Conservation (phyloP, 345 rosid genomes). For the Brassica cretica region DNA sequence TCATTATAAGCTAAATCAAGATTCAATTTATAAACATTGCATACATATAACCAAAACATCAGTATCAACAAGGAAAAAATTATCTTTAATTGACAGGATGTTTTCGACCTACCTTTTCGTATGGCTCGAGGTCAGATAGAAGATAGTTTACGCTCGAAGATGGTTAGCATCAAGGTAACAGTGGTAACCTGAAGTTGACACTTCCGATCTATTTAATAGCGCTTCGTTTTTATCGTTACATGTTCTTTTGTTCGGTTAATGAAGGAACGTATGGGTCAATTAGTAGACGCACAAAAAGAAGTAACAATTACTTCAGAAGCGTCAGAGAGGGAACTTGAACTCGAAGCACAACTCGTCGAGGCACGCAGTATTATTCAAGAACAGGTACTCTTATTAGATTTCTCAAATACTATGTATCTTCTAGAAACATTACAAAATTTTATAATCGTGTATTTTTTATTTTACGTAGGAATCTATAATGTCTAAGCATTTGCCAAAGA, state of each 20-base stretch:
- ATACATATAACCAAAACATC: background rate
- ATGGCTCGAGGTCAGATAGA: constrained; percentile 98
- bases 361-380: constrained; percentile 98
- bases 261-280: constrained; percentile 66
- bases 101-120: constrained; percentile 86
- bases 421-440: background rate
- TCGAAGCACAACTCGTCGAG: constrained; percentile 98
- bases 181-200: background rate
- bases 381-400: constrained; percentile 57
- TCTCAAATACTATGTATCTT: background rate
- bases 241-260: constrained; percentile 7
- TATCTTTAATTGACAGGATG: constrained; percentile 55
- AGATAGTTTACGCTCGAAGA: constrained; percentile 86
- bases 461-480: constrained; percentile 35
- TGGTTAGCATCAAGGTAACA: constrained; percentile 81
- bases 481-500: constrained; percentile 40
- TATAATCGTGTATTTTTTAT: background rate
- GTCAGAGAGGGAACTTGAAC: constrained; percentile 96
- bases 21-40: background rate
- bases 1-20: constrained; percentile 14
- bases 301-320: constrained; percentile 92
- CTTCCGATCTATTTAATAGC: background rate
- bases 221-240: constrained; percentile 1
- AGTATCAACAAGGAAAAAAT: background rate
- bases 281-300: constrained; percentile 90